Evolutionary conservation across 2,329 filamentous ascomycete species (phyloP), one percentile per base, ranked within the genome.

Genomic region (Ophiostoma triangulosporum): DNA sequence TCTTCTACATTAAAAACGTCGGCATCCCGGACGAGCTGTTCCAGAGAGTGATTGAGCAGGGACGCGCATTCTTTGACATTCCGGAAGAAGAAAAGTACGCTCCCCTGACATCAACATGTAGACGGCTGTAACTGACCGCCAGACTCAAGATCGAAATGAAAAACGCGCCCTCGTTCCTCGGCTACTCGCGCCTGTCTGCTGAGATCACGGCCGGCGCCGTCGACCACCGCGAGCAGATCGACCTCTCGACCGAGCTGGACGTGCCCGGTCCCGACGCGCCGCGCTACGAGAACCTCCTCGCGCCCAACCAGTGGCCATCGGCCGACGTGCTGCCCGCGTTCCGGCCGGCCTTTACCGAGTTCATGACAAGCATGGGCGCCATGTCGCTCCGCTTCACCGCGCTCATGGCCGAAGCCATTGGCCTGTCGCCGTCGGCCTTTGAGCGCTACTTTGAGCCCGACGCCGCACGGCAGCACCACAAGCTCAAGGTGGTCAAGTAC

Each of bases 401-500:
- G 11, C 76, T 94, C 29, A 86, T 94, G 60, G 88, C 88, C 57
- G 87, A 94, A 70, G 84, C 86, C n/a, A 84, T 95, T 57, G 77
- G 78, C 9, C 73, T 95, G 6, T 79, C 84, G 0, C 57, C 73
- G 0, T 68, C 75, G 50, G 86, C 88, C 0, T 94, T 95, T 66
- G 71, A 80, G 63, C 80, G 78, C 61, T 94, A 90, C 72, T 91
- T 91, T 68, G 86, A 90, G 64, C 68, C 74, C 72, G 66, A 76
- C 60, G 53, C 54, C 48, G 53, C 35, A 4, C 56, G 56, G 11
- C 73, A 78, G 70, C 88, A 93, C 69, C 87, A 94, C 71, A 94
- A 94, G 72, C 75, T 94, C 62, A 95, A 95, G 71, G 83, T 95
- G 56, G 83, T 94, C 56, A 88, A 86, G 70, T 94, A 93, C 64